These are phyloP conservation scores for Pestalotiopsis sp. DNA, from an alignment of 2,329 filamentous ascomycete genomes.

Conservation along the genomic window DNA sequence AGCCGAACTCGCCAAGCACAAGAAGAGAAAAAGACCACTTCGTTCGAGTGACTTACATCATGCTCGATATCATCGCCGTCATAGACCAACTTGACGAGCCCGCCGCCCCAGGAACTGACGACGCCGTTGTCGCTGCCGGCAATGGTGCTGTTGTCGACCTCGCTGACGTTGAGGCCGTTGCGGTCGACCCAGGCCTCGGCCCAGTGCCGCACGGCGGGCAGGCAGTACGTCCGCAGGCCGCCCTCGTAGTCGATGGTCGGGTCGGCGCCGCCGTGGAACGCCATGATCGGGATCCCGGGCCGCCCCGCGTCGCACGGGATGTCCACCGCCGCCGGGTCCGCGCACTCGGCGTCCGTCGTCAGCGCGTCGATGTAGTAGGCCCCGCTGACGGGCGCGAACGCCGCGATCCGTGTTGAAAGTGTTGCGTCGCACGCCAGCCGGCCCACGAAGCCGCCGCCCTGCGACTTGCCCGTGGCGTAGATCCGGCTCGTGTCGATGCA, in stretches of 20 bases:
- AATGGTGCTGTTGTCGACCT: slow-evolving; percentile 8
- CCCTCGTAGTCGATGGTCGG: slow-evolving; percentile 45
- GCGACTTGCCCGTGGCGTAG: slow-evolving; percentile 21
- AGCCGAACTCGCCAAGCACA: neutral
- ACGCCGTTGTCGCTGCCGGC: slow-evolving; percentile 5
- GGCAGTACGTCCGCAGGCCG: slow-evolving; percentile 36
- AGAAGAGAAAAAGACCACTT: neutral
- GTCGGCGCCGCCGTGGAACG: slow-evolving; percentile 50
- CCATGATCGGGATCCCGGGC: slow-evolving; percentile 43
- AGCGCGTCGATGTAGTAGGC: slow-evolving; percentile 16
- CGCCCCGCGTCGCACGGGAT: slow-evolving; percentile 36
- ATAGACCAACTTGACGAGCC: slow-evolving; percentile 15
- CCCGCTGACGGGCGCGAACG: slow-evolving; percentile 19
- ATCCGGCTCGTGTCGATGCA: slow-evolving; percentile 19
- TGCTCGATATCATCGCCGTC: slow-evolving; percentile 16
- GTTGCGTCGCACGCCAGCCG: slow-evolving; percentile 16
- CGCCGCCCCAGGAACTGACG: slow-evolving; percentile 6
- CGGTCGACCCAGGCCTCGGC: slow-evolving; percentile 37
- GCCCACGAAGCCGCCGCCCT: slow-evolving; percentile 20
- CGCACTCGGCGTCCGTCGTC: slow-evolving; percentile 21
- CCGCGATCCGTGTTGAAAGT: slow-evolving; percentile 14
- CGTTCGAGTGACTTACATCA: neutral
- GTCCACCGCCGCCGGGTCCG: slow-evolving; percentile 31
- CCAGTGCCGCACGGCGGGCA: slow-evolving; percentile 44
- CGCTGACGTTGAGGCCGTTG: slow-evolving; percentile 20